These are phyloP conservation scores for Tillandsia leiboldiana DNA, from an alignment of 176 grass and related monocot genomes.

Conservation along the genomic window DNA sequence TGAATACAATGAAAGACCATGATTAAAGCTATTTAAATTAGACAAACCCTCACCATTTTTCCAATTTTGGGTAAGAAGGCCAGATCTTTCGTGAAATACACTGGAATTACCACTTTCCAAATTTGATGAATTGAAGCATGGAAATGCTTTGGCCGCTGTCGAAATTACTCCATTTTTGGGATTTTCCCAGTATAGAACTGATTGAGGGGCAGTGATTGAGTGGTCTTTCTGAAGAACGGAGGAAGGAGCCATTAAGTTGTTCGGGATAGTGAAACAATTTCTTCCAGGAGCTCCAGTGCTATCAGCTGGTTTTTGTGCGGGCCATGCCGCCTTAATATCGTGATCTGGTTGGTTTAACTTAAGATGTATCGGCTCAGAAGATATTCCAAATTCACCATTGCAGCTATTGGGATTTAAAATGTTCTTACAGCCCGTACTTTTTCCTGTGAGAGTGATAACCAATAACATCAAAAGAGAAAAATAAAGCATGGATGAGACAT, in stretches of 20 bases:
- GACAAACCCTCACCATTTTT: constrained; percentile 1
- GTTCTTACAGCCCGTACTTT: neutral
- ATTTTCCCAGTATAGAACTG: constrained; percentile 6
- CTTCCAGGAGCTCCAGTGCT: constrained; percentile 6
- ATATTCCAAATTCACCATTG: neutral
- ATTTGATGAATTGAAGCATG: constrained; percentile 17
- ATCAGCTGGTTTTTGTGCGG: constrained; percentile 17
- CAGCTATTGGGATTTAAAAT: neutral
- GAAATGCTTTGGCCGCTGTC: constrained; percentile 9
- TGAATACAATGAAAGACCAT: constrained; percentile 24
- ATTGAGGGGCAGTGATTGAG: neutral
- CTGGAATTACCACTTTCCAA: constrained; percentile 6
- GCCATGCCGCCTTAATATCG: constrained; percentile 13
- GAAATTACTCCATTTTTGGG: neutral
- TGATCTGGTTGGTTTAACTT: constrained; percentile 21
- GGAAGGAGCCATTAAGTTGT: constrained; percentile 15
- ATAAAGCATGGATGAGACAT: neutral
- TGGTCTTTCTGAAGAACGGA: neutral
- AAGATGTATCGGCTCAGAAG: neutral
- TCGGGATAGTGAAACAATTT: constrained; percentile 9
- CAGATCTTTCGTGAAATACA: neutral
- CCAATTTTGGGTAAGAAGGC: neutral
- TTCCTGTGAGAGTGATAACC: constrained; percentile 7
- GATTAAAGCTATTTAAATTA: constrained; percentile 15
- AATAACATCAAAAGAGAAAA: neutral